Percentiles rank a stretch among this genome's conserved stretches.
These are phyloP conservation scores for Echinochloa phyllopogon DNA, from an alignment of 176 grass and related monocot species.

Conservation along the genomic window DNA sequence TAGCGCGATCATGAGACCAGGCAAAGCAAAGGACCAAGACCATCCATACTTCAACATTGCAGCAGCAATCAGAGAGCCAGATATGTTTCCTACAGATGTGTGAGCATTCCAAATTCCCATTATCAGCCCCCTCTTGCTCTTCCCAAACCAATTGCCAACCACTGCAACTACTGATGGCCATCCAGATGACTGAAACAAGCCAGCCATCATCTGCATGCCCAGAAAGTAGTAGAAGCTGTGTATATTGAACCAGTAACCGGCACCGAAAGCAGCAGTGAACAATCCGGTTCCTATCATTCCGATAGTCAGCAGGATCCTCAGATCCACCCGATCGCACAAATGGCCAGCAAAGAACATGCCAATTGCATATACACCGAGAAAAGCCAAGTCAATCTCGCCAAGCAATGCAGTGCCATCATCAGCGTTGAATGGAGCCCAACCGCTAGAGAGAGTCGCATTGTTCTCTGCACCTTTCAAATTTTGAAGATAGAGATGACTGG, in stretches of 20 bases:
- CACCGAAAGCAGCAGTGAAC: conserved; percentile 73
- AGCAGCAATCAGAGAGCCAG: conserved; percentile 73
- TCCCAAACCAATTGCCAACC: conserved; percentile 81
- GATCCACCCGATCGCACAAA: conserved; percentile 70
- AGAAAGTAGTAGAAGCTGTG: conserved; percentile 85
- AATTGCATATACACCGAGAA: conserved; percentile 73
- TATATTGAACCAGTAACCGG: conserved; percentile 77
- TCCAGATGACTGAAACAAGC: conserved; percentile 73
- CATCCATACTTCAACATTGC: conserved; percentile 72
- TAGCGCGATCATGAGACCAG: conserved; percentile 61
- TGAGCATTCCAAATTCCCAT: conserved; percentile 90
- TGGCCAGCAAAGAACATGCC: conserved; percentile 92
- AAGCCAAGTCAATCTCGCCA: conserved; percentile 77
- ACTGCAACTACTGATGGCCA: conserved; percentile 87
- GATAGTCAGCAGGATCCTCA: conserved; percentile 70
- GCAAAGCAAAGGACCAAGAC: conserved; percentile 70
- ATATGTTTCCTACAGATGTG: conserved; percentile 78
- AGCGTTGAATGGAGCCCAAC: conserved; percentile 79
- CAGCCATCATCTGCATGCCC: conserved; percentile 71
- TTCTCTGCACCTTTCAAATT: conserved; percentile 26
- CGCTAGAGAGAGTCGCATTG: conserved; percentile 35
- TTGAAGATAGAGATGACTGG: conserved; percentile 63
- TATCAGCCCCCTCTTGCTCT: conserved; percentile 86
- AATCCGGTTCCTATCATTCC: conserved; percentile 78
- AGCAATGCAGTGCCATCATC: conserved; percentile 65